Base-by-base conservation (phyloP, 257 asterid genomes). In the Salvia splendens region DNA sequence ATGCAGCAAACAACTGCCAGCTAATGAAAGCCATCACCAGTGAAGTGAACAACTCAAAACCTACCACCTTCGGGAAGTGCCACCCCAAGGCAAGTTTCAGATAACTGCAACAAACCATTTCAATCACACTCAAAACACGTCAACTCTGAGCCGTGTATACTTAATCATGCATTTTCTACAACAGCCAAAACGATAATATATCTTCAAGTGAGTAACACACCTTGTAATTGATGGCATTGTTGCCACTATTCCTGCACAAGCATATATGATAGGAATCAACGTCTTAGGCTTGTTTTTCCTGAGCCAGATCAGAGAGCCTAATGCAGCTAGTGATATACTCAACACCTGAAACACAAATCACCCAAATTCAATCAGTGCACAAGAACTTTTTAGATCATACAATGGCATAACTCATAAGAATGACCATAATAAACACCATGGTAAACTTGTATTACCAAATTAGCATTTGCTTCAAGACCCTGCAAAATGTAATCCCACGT, bases 381-480 rank as follows among this genome's bases (percentile, higher is more conserved):
- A 9, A 15, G 36, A 35, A 41, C 32, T 3, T 58, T 41, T 8
- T 32, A 33, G 43, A 63, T 9, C 30, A 53, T 41, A 10, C 24
- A 16, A 5, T 30, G 33, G 46, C 42, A 53, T 38, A 52, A 52
- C 36, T 5, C 38, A 35, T 32, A 35, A 36, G 60, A 32, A 65
- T 4, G 67, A 55, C 36, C 56, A 46, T 12, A 50, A 55, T 38
- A 52, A 60, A 40, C 36, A 70, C 14, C 14, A 40, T 68, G 58
- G 36, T 71, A 46, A 75, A 58, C 10, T 32, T 47, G 20, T 33
- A 1, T 43, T 86, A 93, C 99, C 97, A 94, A 69, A 78, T 94
- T 94, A 12, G 96, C 97, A 74, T 94, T 94, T 59, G 99, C 95
- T 79, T 94, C 99, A 32, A 94, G 86, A 72, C 99, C 97, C 83